Percentiles rank a stretch among this genome's conserved stretches.
Evolutionary conservation across 2,329 filamentous ascomycete species (phyloP).

Genomic region (Penicillium oxalicum): DNA sequence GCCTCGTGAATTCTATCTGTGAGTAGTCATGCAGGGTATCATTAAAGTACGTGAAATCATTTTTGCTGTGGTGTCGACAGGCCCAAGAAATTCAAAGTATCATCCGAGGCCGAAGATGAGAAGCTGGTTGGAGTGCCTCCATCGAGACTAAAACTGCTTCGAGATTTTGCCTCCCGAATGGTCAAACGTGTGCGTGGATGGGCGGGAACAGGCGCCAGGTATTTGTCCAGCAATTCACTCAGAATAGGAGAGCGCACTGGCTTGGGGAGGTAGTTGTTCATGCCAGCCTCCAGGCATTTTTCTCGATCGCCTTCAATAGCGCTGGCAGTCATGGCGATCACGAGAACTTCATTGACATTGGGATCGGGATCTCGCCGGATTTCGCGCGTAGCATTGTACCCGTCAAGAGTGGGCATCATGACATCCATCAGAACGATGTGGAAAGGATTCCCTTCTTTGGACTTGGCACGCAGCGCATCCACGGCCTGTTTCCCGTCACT

Average conservation of each 20-base stretch:
- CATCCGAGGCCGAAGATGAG: conserved; percentile 24
- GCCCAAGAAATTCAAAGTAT: conserved; percentile 13
- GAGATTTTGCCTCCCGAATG: conserved; percentile 24
- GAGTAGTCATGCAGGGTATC: conserved; percentile 19
- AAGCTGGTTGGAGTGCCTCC: conserved; percentile 21
- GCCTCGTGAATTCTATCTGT: conserved; percentile 13
- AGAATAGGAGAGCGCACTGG: conserved; percentile 85
- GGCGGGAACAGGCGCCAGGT: conserved; percentile 50
- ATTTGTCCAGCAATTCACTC: conserved; percentile 72
- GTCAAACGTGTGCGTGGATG: conserved; percentile 28
- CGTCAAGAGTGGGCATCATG: conserved; percentile 90
- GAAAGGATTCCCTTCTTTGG: conserved; percentile 67
- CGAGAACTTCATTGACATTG: conserved; percentile 72
- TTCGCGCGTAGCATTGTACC: conserved; percentile 82
- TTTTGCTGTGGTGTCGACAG: conserved; percentile 17
- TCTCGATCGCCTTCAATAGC: conserved; percentile 92
- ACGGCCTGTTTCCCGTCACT: conserved; percentile 85
- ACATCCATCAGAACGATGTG: conserved; percentile 94
- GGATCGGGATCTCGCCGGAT: conserved; percentile 72
- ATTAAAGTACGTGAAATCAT: conserved; percentile 15
- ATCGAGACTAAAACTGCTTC: conserved; percentile 25
- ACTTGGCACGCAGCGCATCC: conserved; percentile 70
- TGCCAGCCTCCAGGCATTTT: conserved; percentile 89
- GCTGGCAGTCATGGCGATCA: conserved; percentile 95
- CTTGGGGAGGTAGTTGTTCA: conserved; percentile 97